Conservation (phyloP, 2,329 filamentous ascomycete species). For the Pestalotiopsis sp. region DNA sequence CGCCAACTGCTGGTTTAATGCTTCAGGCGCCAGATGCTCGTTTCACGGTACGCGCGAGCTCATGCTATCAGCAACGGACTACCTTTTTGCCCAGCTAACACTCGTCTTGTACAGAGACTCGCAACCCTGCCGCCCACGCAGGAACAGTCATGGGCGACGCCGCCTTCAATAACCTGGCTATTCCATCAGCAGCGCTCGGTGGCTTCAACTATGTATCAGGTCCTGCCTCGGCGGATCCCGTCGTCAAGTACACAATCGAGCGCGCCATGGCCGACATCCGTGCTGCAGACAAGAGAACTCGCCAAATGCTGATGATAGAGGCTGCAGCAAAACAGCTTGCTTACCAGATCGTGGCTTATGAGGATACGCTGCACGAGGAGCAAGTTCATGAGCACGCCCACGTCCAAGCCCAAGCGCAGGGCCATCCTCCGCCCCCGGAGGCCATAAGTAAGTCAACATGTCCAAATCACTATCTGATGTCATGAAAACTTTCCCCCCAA, state of each 20-base stretch:
- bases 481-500: background rate
- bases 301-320: slow-evolving; percentile 55
- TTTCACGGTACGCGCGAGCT: slow-evolving; percentile 56
- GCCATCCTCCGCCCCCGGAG: slow-evolving; percentile 12
- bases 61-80: background rate
- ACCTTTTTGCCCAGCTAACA: slow-evolving; percentile 13
- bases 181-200: slow-evolving; percentile 30
- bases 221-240: slow-evolving; percentile 36
- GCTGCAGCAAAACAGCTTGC: slow-evolving; percentile 57
- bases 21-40: slow-evolving; percentile 60
- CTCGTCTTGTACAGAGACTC: slow-evolving; percentile 40
- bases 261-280: slow-evolving; percentile 50
- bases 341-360: slow-evolving; percentile 53
- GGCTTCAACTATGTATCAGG: slow-evolving; percentile 34
- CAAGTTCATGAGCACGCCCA: slow-evolving; percentile 25
- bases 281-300: slow-evolving; percentile 43
- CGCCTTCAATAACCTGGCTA: slow-evolving; percentile 29
- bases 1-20: slow-evolving; percentile 67
- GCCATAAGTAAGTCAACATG: slow-evolving; percentile 10
- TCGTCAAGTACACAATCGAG: slow-evolving; percentile 46
- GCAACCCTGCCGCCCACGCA: slow-evolving; percentile 41
- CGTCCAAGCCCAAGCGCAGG: slow-evolving; percentile 12
- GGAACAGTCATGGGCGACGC: slow-evolving; percentile 32
- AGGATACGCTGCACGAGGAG: slow-evolving; percentile 40
- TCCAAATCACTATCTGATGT: background rate